Evolutionary conservation across 768 basidiomycete species (phyloP), one percentile per base, ranked within the genome.

Genomic region (Serpula lacrymans): DNA sequence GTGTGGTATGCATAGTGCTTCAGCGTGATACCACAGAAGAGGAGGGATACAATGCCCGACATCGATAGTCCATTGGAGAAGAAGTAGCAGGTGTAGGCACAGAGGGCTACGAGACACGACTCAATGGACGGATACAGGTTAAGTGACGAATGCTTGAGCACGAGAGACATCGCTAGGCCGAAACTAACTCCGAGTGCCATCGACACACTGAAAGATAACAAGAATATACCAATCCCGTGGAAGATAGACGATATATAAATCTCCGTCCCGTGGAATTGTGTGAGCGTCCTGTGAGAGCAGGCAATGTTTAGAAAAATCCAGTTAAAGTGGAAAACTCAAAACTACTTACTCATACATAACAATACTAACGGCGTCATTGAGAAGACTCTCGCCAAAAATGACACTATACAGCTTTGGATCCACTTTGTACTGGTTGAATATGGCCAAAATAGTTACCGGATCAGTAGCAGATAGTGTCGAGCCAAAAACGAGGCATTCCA

Each of bases 1-100:
- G 93, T 98, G 68, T 97, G 96, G 59, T 96, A 98, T n/a, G 95
- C 96, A 57, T 99, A 98, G 59, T 99, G 96, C 65, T 99, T 99
- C 52, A 99, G 77, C 3, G 96, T 99, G 60, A 99, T 96, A 45
- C 96, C 95, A 59, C 95, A 98, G 71, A 99, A 97, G 32, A 98
- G 82, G 28, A 98, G 78, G 3, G 94, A 96, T 31, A 98, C 94
- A 63, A 98, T 97, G 36, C 96, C 95, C 60, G 82, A 87, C 88
- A 96, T 92, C 32, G 82, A 80, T 27, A 94, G 63, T 5, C 92
- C 94, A 49, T 91, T 99, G n/a, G 91, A 94, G 71, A 99, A 93
- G 70, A 99, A 99, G 67, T 98, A 98, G 68, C 85, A 90, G 1
- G 91, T 96, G 63, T 97, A 97, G 16, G 96, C 95, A 44, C 85